phyloP scores from a whole-genome alignment of 192 early-diverging fungal species.

The Polychytrium aggregatum region DNA sequence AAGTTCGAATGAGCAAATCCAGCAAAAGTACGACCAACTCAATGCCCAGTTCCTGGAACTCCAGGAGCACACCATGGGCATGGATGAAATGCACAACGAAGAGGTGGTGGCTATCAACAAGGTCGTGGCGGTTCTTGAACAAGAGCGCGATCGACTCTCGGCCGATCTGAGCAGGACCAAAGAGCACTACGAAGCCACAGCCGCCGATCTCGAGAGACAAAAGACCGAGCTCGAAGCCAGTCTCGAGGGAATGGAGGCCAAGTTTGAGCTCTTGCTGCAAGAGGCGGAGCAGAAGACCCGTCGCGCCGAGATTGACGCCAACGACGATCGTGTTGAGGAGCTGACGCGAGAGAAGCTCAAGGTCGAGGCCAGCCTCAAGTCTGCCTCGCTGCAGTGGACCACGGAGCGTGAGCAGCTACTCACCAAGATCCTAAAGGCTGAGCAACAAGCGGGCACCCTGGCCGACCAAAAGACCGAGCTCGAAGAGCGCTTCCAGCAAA shows the following conservation, averaged over 20 bases:
- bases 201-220: slow-evolving; percentile 1
- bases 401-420: too few species aligned
- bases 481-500: too few species aligned
- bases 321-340: too few species aligned
- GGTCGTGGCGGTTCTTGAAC: slow-evolving; percentile 19
- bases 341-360: too few species aligned
- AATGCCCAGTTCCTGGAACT: slow-evolving; percentile 26
- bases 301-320: too few species aligned
- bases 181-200: background rate
- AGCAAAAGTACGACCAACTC: slow-evolving; percentile 17
- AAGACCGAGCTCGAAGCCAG: background rate
- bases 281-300: too few species aligned
- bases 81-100: slow-evolving; percentile 26
- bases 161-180: slow-evolving; percentile 12
- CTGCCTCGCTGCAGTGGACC: too few species aligned
- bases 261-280: too few species aligned
- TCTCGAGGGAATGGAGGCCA: background rate
- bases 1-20: too few species aligned
- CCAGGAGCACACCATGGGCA: slow-evolving; percentile 17
- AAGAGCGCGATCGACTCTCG: slow-evolving; percentile 21
- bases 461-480: too few species aligned
- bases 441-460: too few species aligned
- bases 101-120: slow-evolving; percentile 21
- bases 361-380: background rate
- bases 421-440: too few species aligned